Base-by-base conservation (phyloP, 352 stramenopile species). In the Phytopythium mirpurense region DNA sequence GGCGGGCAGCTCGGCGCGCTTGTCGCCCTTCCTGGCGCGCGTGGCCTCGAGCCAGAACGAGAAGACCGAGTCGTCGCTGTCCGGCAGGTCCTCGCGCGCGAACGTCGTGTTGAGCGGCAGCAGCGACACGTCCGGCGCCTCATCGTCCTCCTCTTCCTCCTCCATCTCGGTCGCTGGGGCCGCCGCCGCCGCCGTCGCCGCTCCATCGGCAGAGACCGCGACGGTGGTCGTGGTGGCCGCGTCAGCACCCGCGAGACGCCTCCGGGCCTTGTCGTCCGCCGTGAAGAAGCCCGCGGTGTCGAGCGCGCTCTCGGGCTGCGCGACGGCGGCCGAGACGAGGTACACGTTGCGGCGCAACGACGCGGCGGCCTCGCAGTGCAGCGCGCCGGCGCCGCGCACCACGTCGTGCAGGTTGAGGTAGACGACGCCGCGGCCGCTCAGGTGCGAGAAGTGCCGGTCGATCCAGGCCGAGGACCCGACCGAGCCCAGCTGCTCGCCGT, bases 401-500 rank as follows among this genome's bases (percentile, higher is more conserved):
- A 74, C 77, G 53, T 89, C 80, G 31, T 75, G 70, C 24, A 93
- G 46, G 57, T 90, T 82, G 27, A 93, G 32, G 38, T 90, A 92
- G 42, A 88, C 73, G 41, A 93, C 69, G 5, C 75, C 82, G 31
- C 76, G 79, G 15, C 76, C 74, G 5, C 65, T 64, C 32, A 86
- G 65, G 48, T 84, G 74, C 38, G 74, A 78, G n/a, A 76, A 74
- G 55, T 90, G 80, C 18, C 75, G 74, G 29, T 93, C 82, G 44
- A 93, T 92, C 83, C 83, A 92, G 56, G 89, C 75, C 2, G 83
- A 90, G 41, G 75, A 90, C 21, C 83, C 83, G 11, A 91, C 79
- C 0, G 81, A 77, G 16, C 83, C 83, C 51, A 86, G 91, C 57
- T 92, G 78, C 49, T 92, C 79, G 23, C 77, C 83, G 34, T 84